Percentiles rank a stretch among this genome's conserved stretches.
These are phyloP conservation scores for Canavalia ensiformis DNA, from an alignment of 306 rosid genomes.

Conservation along the genomic window DNA sequence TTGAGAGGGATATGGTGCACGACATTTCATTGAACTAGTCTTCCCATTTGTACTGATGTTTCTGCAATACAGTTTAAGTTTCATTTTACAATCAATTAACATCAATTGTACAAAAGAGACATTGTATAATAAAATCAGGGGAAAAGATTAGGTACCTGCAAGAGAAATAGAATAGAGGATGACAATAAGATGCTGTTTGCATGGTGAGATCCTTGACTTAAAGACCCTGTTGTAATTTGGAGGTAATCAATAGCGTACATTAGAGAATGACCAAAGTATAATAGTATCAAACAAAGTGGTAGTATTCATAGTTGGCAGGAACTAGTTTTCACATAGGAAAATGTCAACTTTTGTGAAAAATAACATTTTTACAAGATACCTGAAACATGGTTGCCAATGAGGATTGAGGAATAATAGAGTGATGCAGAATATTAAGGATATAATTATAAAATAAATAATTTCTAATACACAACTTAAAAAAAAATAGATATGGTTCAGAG, in stretches of 20 bases:
- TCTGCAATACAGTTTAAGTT: slow-evolving; percentile 54
- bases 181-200: slow-evolving; percentile 54
- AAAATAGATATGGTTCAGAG: too few species aligned
- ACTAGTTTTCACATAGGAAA: background rate
- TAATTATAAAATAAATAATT: too few species aligned
- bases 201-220: slow-evolving; percentile 49
- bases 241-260: slow-evolving; percentile 29
- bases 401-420: too few species aligned
- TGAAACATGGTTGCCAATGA: too few species aligned
- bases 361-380: background rate
- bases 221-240: slow-evolving; percentile 41
- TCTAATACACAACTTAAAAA: too few species aligned
- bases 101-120: slow-evolving; percentile 25
- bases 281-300: background rate
- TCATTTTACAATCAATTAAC: slow-evolving; percentile 37
- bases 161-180: slow-evolving; percentile 55
- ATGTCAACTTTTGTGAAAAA: background rate
- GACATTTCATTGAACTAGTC: slow-evolving; percentile 49
- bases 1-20: slow-evolving; percentile 48
- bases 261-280: background rate
- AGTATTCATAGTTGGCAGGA: background rate
- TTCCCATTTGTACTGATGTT: slow-evolving; percentile 48
- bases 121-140: background rate
- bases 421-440: too few species aligned
- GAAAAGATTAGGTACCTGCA: slow-evolving; percentile 53